A percentile compares a stretch with the other conserved stretches of the same genome.
Conservation (phyloP, 208 protist species). For the Trypanosoma boissoni region DNA sequence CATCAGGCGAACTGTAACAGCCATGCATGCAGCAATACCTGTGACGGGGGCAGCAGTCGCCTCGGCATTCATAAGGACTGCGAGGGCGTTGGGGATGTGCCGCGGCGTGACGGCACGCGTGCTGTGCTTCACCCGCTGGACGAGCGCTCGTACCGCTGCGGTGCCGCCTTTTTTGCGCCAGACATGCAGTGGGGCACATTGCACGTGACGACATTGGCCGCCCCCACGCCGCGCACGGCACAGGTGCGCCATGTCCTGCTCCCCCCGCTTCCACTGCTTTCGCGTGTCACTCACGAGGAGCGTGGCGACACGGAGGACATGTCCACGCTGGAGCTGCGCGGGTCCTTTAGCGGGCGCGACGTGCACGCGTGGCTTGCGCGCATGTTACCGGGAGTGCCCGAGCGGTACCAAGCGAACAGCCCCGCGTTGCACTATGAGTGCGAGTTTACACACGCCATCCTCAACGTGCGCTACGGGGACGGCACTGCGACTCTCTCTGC, state of each 20-base stretch:
- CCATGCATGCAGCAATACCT: too few relatives aligned
- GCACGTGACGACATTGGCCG: slow-evolving; percentile 38
- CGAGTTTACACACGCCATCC: slow-evolving; percentile 38
- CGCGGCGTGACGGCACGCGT: too few relatives aligned
- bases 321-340: slow-evolving; percentile 49
- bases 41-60: too few relatives aligned
- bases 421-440: slow-evolving; percentile 42
- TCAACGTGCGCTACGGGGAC: slow-evolving; percentile 21
- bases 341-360: slow-evolving; percentile 41
- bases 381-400: slow-evolving; percentile 53
- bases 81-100: too few relatives aligned
- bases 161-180: slow-evolving; percentile 42
- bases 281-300: slow-evolving; percentile 35
- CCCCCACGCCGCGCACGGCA: slow-evolving; percentile 61
- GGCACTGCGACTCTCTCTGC: slow-evolving; percentile 31
- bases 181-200: slow-evolving; percentile 50
- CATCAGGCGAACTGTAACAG: too few relatives aligned
- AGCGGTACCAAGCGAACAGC: slow-evolving; percentile 36
- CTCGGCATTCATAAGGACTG: too few relatives aligned
- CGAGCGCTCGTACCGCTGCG: slow-evolving; percentile 8
- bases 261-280: slow-evolving; percentile 61
- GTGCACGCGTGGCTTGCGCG: slow-evolving; percentile 60
- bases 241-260: slow-evolving; percentile 60
- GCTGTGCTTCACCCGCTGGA: slow-evolving; percentile 15
- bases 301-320: not conserved